Evolutionary conservation across 139 green algal species (phyloP), one percentile per base, ranked within the genome.

Genomic region (Trebouxia sp.): DNA sequence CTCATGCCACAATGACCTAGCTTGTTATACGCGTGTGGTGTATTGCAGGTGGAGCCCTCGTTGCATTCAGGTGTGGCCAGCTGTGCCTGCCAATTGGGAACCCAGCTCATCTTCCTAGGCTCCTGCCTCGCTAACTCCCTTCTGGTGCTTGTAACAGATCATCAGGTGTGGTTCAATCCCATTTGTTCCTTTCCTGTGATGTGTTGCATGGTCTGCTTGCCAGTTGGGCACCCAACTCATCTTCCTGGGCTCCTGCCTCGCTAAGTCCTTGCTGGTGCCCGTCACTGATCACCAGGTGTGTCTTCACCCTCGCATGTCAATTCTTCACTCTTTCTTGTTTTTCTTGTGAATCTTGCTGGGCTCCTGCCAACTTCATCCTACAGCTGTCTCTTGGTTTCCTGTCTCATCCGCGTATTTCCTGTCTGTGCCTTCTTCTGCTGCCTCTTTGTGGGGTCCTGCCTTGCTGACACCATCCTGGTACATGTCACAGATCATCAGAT

Each of bases 191-290:
- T n/a, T n/a, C n/a, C n/a, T n/a, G n/a, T n/a, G n/a, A n/a, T n/a
- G 89, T 26, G 83, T 85, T 12, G 32, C 86, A 0, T 85, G 85
- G 41, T 81, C 80, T 55, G 75, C 88, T 12, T 87, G 83, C 79
- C 78, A 45, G 41, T 62, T 92, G 50, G 65, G 67, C 39, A 42
- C 17, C 41, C 62, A 70, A 20, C 39, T 96, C 12, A 7, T 98
- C 0, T 98, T 98, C 85, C 78, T 98, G 38, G 95, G 92, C 28
- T 95, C 87, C 20, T 88, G 87, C 35, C 51, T 85, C 4, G 95
- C 92, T 0, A 92, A 98, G 82, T 97, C 92, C 0, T 81, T 98
- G 28, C 88, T 98, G 0, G 79, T 98, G 48, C 42, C 39, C 26
- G 65, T 79, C 62, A 72, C 62, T 6, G 15, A 75, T 42, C 62